Evolutionary conservation across 164 flowering plant genomes (phyloP).

Genomic region (Tetrastigma voinierianum): DNA sequence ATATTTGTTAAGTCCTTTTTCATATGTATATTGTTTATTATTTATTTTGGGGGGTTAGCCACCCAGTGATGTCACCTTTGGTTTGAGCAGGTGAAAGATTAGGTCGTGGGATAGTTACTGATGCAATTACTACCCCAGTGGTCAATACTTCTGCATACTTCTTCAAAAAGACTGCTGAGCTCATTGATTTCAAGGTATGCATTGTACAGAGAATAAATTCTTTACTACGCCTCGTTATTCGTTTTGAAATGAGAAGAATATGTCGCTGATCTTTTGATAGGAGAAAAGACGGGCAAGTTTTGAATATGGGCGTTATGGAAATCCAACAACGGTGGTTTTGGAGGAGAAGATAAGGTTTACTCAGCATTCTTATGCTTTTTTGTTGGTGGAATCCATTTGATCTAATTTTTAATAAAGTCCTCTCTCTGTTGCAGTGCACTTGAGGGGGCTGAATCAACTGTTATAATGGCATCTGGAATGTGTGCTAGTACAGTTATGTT

Average conservation of each 20-base stretch:
- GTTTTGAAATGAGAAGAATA: background rate
- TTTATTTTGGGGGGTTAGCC: background rate
- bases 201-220: background rate
- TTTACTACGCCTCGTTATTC: too few species aligned
- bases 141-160: constrained; percentile 92
- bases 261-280: constrained; percentile 31
- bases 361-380: background rate
- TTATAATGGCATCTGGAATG: constrained; percentile 94
- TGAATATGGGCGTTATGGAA: constrained; percentile 98
- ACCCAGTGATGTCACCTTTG: background rate
- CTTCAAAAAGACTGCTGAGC: constrained; percentile 81
- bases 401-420: background rate
- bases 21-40: background rate
- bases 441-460: constrained; percentile 94
- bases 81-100: constrained; percentile 74
- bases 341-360: constrained; percentile 87
- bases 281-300: constrained; percentile 74
- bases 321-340: constrained; percentile 71
- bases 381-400: background rate
- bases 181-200: constrained; percentile 88
- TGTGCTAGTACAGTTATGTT: constrained; percentile 80
- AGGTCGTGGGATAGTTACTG: constrained; percentile 83
- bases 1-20: background rate
- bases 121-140: constrained; percentile 94
- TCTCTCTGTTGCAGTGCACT: constrained; percentile 57